Evolutionary conservation across 208 protist species (phyloP).

Genomic region (Leishmania tarentolae): DNA sequence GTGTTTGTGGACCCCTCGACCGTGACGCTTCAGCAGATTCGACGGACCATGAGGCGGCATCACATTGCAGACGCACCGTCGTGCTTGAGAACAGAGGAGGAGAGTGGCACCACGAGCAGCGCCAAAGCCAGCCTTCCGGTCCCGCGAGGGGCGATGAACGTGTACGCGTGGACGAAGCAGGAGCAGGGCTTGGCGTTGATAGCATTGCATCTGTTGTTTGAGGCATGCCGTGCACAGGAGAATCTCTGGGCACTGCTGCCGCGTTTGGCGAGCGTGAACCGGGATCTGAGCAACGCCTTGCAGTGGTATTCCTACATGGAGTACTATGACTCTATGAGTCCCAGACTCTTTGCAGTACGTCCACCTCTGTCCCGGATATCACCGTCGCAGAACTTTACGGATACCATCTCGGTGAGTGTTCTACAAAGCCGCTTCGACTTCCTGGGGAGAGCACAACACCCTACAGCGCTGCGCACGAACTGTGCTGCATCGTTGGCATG

Average conservation of each 20-base stretch:
- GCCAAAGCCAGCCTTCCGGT: neutral
- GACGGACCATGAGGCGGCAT: conserved; percentile 17
- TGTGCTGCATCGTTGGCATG: neutral
- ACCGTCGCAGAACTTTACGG: conserved; percentile 10
- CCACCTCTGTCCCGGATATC: neutral
- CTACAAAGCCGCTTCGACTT: conserved; percentile 4
- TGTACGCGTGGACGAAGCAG: conserved; percentile 35
- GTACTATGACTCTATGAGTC: conserved; percentile 38
- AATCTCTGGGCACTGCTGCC: conserved; percentile 56
- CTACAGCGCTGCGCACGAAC: neutral
- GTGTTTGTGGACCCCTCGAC: conserved; percentile 26
- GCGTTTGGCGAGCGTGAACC: conserved; percentile 44
- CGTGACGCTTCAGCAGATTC: conserved; percentile 19
- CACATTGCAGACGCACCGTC: neutral
- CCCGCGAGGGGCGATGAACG: neutral
- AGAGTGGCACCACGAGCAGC: neutral
- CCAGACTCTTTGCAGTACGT: neutral
- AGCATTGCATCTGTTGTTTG: conserved; percentile 66
- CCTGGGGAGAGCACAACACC: neutral
- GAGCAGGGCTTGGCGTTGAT: conserved; percentile 49
- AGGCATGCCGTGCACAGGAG: conserved; percentile 69
- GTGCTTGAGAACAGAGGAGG: neutral
- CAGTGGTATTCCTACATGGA: conserved; percentile 53
- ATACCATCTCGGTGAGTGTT: neutral
- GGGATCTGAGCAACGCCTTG: conserved; percentile 39